A percentile compares a stretch with the other conserved stretches of the same genome.
Conservation (phyloP, 805 yeast species). For the Monosporozyma aquatica region DNA sequence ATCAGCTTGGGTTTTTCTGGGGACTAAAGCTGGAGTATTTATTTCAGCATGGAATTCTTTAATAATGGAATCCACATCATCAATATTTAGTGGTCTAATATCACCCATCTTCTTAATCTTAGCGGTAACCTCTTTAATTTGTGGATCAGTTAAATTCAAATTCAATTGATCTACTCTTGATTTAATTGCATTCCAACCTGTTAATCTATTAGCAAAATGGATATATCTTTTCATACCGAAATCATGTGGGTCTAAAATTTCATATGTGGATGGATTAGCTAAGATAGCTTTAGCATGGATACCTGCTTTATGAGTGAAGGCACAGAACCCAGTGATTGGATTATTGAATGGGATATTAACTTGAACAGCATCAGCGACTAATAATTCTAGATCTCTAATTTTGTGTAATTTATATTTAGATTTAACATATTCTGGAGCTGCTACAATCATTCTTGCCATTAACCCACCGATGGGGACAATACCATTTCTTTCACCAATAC, state of each 20-base stretch:
- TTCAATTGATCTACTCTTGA: slow-evolving; percentile 96
- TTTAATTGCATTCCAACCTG: slow-evolving; percentile 99
- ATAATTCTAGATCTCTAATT: slow-evolving; percentile 87
- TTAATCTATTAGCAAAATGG: slow-evolving; percentile 93
- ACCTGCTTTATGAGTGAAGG: slow-evolving; percentile 98
- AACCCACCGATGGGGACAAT: slow-evolving; percentile 95
- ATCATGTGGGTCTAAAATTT: slow-evolving; percentile 88
- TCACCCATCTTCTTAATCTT: slow-evolving; percentile 94
- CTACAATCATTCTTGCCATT: slow-evolving; percentile 99
- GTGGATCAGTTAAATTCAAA: slow-evolving; percentile 81
- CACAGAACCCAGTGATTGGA: slow-evolving; percentile 98
- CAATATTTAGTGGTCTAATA: slow-evolving; percentile 86
- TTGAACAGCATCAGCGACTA: slow-evolving; percentile 95
- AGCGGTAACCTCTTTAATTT: slow-evolving; percentile 87
- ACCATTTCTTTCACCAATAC: slow-evolving; percentile 98
- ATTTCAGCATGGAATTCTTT: slow-evolving; percentile 78
- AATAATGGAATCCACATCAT: slow-evolving; percentile 94
- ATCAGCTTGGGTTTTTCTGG: slow-evolving; percentile 4
- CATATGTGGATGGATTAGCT: slow-evolving; percentile 97
- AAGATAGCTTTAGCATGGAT: slow-evolving; percentile 97
- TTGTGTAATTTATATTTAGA: slow-evolving; percentile 92
- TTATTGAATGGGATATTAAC: slow-evolving; percentile 96
- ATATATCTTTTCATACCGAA: slow-evolving; percentile 94
- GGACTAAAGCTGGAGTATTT: slow-evolving; percentile 11
- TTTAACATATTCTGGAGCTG: slow-evolving; percentile 91